Evolutionary conservation across 163 green algal species (phyloP).

Genomic region (Volvox carteri): DNA sequence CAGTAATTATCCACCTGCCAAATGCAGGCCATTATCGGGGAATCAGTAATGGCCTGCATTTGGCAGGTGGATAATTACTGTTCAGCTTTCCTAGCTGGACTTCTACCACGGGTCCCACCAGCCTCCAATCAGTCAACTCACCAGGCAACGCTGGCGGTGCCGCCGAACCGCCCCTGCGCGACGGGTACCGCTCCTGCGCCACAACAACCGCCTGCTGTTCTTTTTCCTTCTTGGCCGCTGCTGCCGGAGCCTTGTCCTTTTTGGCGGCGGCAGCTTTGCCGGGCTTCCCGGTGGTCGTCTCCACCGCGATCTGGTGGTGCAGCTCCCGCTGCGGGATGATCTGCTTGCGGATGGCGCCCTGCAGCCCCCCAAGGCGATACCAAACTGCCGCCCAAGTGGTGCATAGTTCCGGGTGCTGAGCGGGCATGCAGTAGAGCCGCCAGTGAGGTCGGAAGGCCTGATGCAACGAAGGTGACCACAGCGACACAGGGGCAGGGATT

Average conservation of each 20-base stretch:
- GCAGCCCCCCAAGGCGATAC: conserved; percentile 52
- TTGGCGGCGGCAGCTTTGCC: not conserved
- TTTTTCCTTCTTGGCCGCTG: not conserved
- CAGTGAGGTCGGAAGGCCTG: conserved; percentile 57
- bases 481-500: no score
- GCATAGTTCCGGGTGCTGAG: conserved; percentile 61
- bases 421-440: conserved; percentile 65
- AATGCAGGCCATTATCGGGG: no score
- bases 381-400: conserved; percentile 58
- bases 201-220: not conserved
- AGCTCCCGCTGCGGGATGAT: conserved; percentile 6
- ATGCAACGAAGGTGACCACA: no score
- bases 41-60: no score
- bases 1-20: no score
- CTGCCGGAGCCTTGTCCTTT: not conserved
- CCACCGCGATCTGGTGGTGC: conserved; percentile 12
- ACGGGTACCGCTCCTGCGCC: conserved; percentile 22
- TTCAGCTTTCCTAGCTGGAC: no score
- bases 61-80: no score
- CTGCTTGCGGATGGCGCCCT: conserved; percentile 48
- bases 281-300: not conserved
- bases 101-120: no score
- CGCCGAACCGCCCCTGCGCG: not conserved
- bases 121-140: no score
- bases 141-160: not conserved